A percentile compares a stretch with the other conserved stretches of the same genome.
phyloP scores from a whole-genome alignment of 169 alveolate species.

The Eimeria acervulina region DNA sequence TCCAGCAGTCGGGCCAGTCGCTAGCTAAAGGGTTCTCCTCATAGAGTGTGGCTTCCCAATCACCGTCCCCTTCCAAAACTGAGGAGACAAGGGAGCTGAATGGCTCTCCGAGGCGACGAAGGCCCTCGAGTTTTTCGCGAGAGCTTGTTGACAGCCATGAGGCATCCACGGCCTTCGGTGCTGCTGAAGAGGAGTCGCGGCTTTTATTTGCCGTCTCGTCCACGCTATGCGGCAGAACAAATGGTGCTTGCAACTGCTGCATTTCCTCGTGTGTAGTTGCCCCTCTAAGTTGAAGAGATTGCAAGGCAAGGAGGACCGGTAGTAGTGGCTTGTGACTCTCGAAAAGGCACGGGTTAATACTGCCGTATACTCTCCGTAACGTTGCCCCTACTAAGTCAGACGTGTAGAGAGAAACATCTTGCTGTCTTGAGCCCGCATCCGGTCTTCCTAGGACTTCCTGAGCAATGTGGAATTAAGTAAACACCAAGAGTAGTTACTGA shows the following conservation, averaged over 20 bases:
- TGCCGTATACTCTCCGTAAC: conserved; percentile 85
- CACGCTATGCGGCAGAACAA: conserved; percentile 1
- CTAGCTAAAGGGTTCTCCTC: conserved; percentile 87
- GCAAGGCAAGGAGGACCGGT: conserved; percentile 92
- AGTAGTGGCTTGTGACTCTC: conserved; percentile 94
- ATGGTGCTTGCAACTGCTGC: conserved; percentile 64
- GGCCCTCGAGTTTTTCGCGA: conserved; percentile 84
- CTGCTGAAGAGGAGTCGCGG: background rate
- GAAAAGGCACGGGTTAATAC: conserved; percentile 93
- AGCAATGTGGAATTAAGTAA: background rate
- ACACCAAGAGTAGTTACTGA: background rate
- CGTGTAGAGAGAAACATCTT: conserved; percentile 19
- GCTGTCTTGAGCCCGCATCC: conserved; percentile 35
- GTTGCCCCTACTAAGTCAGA: conserved; percentile 59
- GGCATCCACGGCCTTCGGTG: background rate
- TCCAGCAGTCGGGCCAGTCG: conserved; percentile 90
- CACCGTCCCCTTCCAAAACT: conserved; percentile 86
- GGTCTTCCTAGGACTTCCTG: conserved; percentile 60
- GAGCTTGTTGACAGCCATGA: conserved; percentile 77
- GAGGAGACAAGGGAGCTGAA: conserved; percentile 71
- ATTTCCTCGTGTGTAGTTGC: conserved; percentile 50
- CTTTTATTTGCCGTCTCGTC: background rate
- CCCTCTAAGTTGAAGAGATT: conserved; percentile 88
- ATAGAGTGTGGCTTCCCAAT: conserved; percentile 91
- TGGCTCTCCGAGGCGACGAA: conserved; percentile 75